Conservation (phyloP, 148 eudicot genomes). For the Arbutus unedo region DNA sequence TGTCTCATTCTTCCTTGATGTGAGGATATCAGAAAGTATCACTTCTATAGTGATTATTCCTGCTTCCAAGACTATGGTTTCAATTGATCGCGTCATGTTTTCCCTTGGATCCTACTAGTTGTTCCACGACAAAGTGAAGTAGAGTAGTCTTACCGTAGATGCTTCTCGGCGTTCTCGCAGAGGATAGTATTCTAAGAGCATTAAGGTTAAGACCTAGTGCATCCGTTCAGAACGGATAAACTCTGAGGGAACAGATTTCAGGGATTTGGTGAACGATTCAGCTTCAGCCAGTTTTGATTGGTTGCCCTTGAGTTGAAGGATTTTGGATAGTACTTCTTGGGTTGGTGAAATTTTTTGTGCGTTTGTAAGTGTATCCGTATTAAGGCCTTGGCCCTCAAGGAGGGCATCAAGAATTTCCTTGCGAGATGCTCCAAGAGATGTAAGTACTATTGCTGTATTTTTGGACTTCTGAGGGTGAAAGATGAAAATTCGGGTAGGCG, state of each 20-base stretch:
- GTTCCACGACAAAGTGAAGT: slow-evolving; percentile 56
- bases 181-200: slow-evolving; percentile 40
- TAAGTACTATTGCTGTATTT: slow-evolving; percentile 50
- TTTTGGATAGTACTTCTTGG: slow-evolving; percentile 40
- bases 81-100: slow-evolving; percentile 21
- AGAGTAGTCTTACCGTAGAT: slow-evolving; percentile 51
- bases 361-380: slow-evolving; percentile 39
- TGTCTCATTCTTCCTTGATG: slow-evolving; percentile 28
- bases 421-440: slow-evolving; percentile 43
- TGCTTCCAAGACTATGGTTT: slow-evolving; percentile 9
- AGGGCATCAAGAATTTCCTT: slow-evolving; percentile 41
- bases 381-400: slow-evolving; percentile 41
- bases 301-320: slow-evolving; percentile 47
- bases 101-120: slow-evolving; percentile 46
- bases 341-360: slow-evolving; percentile 44
- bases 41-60: background rate
- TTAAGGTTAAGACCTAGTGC: slow-evolving; percentile 51
- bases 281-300: slow-evolving; percentile 55
- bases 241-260: slow-evolving; percentile 46
- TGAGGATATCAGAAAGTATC: slow-evolving; percentile 9
- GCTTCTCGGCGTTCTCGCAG: slow-evolving; percentile 31
- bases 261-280: slow-evolving; percentile 43
- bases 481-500: slow-evolving; percentile 33
- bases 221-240: slow-evolving; percentile 41
- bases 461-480: slow-evolving; percentile 53